These are phyloP conservation scores for Colletotrichum sansevieriae DNA, from an alignment of 2,329 filamentous ascomycete species.

Conservation along the genomic window DNA sequence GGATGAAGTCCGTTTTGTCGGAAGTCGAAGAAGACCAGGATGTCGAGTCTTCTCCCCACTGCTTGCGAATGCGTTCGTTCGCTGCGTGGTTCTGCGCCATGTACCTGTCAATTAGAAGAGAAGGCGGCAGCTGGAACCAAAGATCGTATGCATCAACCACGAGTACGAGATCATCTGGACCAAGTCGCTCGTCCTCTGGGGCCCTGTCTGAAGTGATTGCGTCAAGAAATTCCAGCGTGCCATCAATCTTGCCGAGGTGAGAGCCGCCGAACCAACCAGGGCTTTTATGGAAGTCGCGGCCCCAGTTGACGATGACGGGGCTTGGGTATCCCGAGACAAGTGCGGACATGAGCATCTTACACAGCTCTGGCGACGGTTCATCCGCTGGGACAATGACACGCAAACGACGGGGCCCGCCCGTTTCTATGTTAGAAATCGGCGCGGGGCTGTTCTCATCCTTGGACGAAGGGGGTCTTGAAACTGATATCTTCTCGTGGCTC, in stretches of 20 bases:
- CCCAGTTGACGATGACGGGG: slow-evolving; percentile 49
- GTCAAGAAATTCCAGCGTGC: slow-evolving; percentile 46
- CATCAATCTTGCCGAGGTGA: slow-evolving; percentile 48
- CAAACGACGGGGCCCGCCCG: slow-evolving; percentile 35
- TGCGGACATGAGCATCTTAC: slow-evolving; percentile 50
- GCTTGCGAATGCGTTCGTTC: slow-evolving; percentile 46
- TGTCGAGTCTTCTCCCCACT: slow-evolving; percentile 43
- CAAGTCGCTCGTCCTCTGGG: slow-evolving; percentile 34
- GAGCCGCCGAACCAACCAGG: slow-evolving; percentile 45
- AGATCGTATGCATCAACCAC: slow-evolving; percentile 55
- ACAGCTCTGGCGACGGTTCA: slow-evolving; percentile 45
- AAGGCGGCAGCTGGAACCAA: slow-evolving; percentile 56
- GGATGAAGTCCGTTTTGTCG: slow-evolving; percentile 39
- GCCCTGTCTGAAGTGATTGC: slow-evolving; percentile 27
- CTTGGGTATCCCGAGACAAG: slow-evolving; percentile 48
- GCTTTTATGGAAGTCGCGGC: slow-evolving; percentile 40
- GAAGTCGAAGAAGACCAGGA: neutral
- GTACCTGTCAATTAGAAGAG: slow-evolving; percentile 52
- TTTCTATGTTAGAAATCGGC: neutral
- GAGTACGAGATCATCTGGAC: slow-evolving; percentile 50
- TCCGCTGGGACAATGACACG: slow-evolving; percentile 48
- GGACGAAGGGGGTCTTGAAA: neutral
- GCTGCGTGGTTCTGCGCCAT: slow-evolving; percentile 52
- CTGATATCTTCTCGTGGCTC: slow-evolving; percentile 2
- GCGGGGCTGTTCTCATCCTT: neutral